These are phyloP conservation scores for Brettanomyces bruxellensis DNA, from an alignment of 805 yeast species.

Conservation along the genomic window DNA sequence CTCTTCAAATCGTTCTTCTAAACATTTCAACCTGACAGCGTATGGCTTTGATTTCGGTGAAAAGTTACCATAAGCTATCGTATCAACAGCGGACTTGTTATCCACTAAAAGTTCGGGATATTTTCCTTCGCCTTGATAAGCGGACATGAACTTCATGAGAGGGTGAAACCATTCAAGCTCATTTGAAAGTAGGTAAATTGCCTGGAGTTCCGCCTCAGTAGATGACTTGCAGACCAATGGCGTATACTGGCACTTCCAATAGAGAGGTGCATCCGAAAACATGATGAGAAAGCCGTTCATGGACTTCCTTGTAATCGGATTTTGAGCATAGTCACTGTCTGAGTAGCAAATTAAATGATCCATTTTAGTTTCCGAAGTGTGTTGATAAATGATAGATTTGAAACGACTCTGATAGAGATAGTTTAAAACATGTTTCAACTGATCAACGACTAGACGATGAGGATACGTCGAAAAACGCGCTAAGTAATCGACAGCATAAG, in stretches of 20 bases:
- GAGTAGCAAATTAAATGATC: not conserved
- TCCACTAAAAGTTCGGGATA: not conserved
- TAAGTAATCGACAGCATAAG: too few relatives aligned
- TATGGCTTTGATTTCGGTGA: not conserved
- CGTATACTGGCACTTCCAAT: not conserved
- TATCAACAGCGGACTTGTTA: not conserved
- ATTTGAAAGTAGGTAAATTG: not conserved
- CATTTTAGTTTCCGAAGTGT: not conserved
- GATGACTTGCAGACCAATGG: too few relatives aligned
- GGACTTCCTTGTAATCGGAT: not conserved
- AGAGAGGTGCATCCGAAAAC: not conserved
- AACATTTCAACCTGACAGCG: not conserved
- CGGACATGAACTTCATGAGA: not conserved
- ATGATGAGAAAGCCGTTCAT: not conserved
- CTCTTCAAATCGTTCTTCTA: not conserved
- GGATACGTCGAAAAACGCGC: not conserved
- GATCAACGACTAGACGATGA: not conserved
- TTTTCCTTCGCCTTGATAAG: not conserved
- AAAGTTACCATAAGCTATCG: not conserved
- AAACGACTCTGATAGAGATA: too few relatives aligned
- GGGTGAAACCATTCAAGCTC: not conserved
- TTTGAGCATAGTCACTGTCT: not conserved
- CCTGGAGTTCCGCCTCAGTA: too few relatives aligned
- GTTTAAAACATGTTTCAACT: not conserved
- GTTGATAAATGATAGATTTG: not conserved